These are phyloP conservation scores for Pythium inflatum DNA, from an alignment of 352 stramenopile species.

Conservation along the genomic window DNA sequence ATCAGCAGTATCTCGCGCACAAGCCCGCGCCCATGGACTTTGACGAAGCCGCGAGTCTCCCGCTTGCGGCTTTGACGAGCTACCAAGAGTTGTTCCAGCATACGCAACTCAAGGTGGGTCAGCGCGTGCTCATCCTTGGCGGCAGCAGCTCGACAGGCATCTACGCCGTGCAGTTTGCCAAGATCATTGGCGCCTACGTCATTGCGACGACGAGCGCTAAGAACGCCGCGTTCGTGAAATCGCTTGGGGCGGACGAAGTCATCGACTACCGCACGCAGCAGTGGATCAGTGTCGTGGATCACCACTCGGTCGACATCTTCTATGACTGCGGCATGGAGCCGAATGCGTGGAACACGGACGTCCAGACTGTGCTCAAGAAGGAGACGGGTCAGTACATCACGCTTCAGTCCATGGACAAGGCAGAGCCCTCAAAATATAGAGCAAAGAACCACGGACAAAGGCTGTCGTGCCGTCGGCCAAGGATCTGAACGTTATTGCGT, in stretches of 20 bases:
- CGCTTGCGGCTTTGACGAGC: constrained; percentile 35
- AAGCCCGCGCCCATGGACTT: constrained; percentile 50
- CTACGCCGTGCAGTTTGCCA: constrained; percentile 51
- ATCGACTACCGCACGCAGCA: constrained; percentile 53
- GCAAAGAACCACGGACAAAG: too few species aligned
- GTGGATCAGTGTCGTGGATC: constrained; percentile 11
- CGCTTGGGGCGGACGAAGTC: constrained; percentile 45
- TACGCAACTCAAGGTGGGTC: constrained; percentile 22
- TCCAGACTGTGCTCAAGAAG: constrained; percentile 46
- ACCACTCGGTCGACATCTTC: constrained; percentile 24
- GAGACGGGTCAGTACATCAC: constrained; percentile 45
- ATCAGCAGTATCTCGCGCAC: constrained; percentile 33
- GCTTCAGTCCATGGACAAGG: constrained; percentile 34
- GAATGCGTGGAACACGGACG: constrained; percentile 38
- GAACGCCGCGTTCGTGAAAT: constrained; percentile 44
- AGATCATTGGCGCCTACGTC: constrained; percentile 25
- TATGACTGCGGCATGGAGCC: constrained; percentile 36
- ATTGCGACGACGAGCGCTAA: constrained; percentile 41
- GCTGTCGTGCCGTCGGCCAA: constrained; percentile 24
- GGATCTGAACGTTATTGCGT: constrained; percentile 43
- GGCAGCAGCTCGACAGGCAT: constrained; percentile 31
- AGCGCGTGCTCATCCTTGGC: constrained; percentile 17
- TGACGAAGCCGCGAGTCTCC: constrained; percentile 40
- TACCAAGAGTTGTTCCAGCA: constrained; percentile 40
- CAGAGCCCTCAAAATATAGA: too few species aligned